These are phyloP conservation scores for Populus hybrid DNA, from an alignment of 441 rosid genomes.

Conservation along the genomic window DNA sequence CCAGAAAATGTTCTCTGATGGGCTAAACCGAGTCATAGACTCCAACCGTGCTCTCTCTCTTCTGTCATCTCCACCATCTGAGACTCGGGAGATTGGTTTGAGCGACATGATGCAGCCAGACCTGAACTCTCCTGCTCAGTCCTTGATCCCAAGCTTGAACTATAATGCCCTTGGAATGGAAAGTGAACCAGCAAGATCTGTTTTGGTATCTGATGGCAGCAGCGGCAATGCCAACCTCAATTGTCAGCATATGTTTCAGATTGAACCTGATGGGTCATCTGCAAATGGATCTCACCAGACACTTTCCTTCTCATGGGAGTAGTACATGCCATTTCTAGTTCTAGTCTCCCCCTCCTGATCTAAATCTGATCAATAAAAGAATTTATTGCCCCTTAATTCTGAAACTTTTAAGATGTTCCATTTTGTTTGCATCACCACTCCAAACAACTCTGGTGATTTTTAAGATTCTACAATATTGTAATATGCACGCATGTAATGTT, in stretches of 20 bases:
- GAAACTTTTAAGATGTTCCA: slow-evolving; percentile 15
- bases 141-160: slow-evolving; percentile 34
- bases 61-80: slow-evolving; percentile 68
- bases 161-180: slow-evolving; percentile 29
- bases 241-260: slow-evolving; percentile 30
- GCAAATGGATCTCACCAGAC: slow-evolving; percentile 39
- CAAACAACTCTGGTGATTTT: slow-evolving; percentile 15
- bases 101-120: slow-evolving; percentile 38
- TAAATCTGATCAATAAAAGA: not conserved
- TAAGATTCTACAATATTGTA: not conserved
- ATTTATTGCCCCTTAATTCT: not conserved
- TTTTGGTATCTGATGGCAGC: slow-evolving; percentile 28
- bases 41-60: slow-evolving; percentile 65
- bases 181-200: slow-evolving; percentile 28
- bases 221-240: slow-evolving; percentile 27
- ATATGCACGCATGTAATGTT: not conserved
- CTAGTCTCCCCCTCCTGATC: not conserved
- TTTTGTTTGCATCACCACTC: not conserved
- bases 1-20: slow-evolving; percentile 34
- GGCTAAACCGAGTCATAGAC: slow-evolving; percentile 19
- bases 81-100: slow-evolving; percentile 36
- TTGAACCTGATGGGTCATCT: slow-evolving; percentile 36
- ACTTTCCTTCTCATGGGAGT: slow-evolving; percentile 62
- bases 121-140: slow-evolving; percentile 33
- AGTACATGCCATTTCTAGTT: slow-evolving; percentile 16